A percentile compares a stretch with the other conserved stretches of the same genome.
Evolutionary conservation across 495 filamentous ascomycete genomes (phyloP).

Genomic region (Aspergillus sparsus): DNA sequence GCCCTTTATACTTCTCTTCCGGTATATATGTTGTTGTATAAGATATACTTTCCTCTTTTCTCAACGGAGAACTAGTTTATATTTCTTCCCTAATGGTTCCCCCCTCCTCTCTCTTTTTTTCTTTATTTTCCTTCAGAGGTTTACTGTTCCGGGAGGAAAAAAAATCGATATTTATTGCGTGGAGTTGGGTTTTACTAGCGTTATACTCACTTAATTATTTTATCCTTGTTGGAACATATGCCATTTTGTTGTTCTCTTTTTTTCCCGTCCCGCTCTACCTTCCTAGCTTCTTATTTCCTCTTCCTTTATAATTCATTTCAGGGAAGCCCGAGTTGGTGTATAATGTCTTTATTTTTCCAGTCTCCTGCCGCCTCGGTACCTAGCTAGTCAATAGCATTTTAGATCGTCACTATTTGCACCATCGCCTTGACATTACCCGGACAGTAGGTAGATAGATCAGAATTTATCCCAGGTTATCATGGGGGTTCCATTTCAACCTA

Average conservation of each 20-base stretch:
- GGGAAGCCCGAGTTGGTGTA: background rate
- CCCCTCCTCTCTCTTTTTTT: slow-evolving; percentile 2
- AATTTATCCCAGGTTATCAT: too few species aligned
- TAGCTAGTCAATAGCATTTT: too few species aligned
- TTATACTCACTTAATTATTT: slow-evolving; percentile 11
- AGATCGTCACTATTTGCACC: too few species aligned
- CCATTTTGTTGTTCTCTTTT: background rate
- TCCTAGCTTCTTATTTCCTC: background rate
- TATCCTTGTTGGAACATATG: slow-evolving; percentile 1
- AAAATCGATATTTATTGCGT: slow-evolving; percentile 12
- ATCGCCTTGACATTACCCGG: too few species aligned
- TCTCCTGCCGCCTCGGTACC: background rate
- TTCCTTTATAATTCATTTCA: background rate
- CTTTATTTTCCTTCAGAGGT: slow-evolving; percentile 4
- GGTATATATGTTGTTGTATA: slow-evolving; percentile 14
- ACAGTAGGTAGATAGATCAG: too few species aligned
- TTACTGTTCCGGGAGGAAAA: slow-evolving; percentile 13
- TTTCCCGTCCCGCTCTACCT: background rate
- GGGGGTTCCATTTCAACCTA: too few species aligned
- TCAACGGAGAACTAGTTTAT: slow-evolving; percentile 10
- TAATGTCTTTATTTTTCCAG: background rate
- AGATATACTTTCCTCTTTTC: slow-evolving; percentile 5
- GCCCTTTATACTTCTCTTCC: background rate
- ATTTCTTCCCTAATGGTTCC: slow-evolving; percentile 1
- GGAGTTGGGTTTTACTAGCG: slow-evolving; percentile 9